These are phyloP conservation scores for Linnemannia exigua DNA, from an alignment of 192 early-diverging fungal genomes.

Conservation along the genomic window DNA sequence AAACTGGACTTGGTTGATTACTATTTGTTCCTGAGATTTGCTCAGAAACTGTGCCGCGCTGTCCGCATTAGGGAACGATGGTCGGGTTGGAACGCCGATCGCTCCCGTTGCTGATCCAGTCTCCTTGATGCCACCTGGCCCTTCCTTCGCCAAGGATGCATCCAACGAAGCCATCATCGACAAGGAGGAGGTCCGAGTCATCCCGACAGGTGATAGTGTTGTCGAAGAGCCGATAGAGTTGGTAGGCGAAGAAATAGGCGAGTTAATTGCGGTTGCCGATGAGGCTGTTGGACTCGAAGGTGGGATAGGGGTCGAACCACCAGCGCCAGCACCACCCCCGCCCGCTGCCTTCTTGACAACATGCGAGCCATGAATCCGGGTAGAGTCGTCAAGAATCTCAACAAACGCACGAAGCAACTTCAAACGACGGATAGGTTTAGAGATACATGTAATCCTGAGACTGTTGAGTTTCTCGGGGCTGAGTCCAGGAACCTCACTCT, in stretches of 20 bases:
- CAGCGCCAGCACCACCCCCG: neutral
- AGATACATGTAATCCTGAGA: conserved; percentile 55
- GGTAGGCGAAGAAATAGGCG: conserved; percentile 1
- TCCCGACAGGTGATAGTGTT: conserved; percentile 13
- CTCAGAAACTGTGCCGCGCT: conserved; percentile 15
- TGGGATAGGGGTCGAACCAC: neutral
- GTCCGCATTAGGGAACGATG: neutral
- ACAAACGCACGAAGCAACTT: conserved; percentile 61
- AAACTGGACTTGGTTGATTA: neutral
- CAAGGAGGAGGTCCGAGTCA: conserved; percentile 22
- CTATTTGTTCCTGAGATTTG: conserved; percentile 16
- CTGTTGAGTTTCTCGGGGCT: conserved; percentile 43
- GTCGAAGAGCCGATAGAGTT: neutral
- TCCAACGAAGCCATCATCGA: conserved; percentile 26
- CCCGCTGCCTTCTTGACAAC: conserved; percentile 16
- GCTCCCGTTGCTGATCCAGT: neutral
- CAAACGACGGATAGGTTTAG: conserved; percentile 58
- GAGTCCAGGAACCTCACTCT: conserved; percentile 31
- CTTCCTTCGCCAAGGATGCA: conserved; percentile 8
- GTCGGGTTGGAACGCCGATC: neutral
- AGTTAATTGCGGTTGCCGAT: conserved; percentile 6
- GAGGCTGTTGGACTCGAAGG: conserved; percentile 27
- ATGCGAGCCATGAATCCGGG: conserved; percentile 34
- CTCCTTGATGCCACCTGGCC: neutral
- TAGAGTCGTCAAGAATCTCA: conserved; percentile 51